A percentile compares a stretch with the other conserved stretches of the same genome.
phyloP scores from a whole-genome alignment of 1,139 yeast species.

The Pneumocystis canis region DNA sequence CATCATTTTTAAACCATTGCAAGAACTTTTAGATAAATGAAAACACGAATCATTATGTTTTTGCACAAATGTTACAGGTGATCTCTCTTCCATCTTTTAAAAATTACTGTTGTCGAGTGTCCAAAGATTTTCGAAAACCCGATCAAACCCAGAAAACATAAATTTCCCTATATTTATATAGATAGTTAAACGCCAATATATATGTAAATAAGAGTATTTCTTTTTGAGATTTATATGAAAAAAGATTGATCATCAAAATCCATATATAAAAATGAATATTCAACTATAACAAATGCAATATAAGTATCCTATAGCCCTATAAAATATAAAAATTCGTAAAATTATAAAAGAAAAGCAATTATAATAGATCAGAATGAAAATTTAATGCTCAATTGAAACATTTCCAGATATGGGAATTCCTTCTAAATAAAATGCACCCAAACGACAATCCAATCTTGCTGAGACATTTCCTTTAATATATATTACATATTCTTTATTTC shows the following conservation, averaged over 20 bases:
- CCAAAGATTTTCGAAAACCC: background rate
- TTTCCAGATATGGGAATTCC: background rate
- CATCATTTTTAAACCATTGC: background rate
- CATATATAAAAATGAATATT: background rate
- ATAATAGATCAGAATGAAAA: background rate
- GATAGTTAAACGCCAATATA: background rate
- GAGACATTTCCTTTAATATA: background rate
- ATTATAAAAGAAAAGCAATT: background rate
- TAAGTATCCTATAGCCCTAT: background rate
- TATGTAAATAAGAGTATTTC: background rate
- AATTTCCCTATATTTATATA: background rate
- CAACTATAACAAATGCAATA: background rate
- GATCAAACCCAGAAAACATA: background rate
- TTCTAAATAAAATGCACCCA: background rate
- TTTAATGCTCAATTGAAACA: background rate
- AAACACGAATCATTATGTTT: background rate
- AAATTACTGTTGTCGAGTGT: background rate
- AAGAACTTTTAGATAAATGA: background rate
- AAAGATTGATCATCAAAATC: background rate
- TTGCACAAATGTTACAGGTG: background rate
- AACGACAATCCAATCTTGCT: background rate
- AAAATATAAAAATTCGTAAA: background rate
- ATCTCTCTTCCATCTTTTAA: background rate
- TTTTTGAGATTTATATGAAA: no score
- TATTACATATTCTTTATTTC: background rate